These are phyloP conservation scores for Pseudonitzschia multiseries DNA, from an alignment of 108 stramenopile genomes.

Conservation along the genomic window DNA sequence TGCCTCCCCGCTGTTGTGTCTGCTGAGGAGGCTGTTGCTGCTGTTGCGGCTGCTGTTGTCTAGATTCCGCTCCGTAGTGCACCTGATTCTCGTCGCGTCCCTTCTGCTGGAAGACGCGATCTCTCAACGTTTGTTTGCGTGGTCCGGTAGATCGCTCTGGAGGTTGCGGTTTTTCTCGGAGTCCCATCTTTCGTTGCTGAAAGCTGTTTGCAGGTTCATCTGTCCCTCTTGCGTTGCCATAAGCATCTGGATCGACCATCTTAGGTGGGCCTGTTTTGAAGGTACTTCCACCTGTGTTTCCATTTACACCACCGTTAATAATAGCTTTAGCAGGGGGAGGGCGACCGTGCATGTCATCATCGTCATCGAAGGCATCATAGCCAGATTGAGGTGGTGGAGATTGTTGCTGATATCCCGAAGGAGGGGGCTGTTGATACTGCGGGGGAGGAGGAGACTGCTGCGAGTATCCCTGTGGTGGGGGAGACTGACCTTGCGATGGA, in stretches of 20 bases:
- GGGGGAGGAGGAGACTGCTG: slow-evolving; percentile 1
- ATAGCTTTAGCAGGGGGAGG: slow-evolving; percentile 5
- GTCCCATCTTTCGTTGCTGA: slow-evolving; percentile 7
- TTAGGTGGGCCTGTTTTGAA: slow-evolving; percentile 13
- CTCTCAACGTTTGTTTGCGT: slow-evolving; percentile 8
- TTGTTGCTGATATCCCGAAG: slow-evolving; percentile 2
- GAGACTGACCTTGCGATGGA: not conserved
- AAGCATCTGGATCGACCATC: slow-evolving; percentile 6
- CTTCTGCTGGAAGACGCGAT: slow-evolving; percentile 15
- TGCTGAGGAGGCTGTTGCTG: not conserved
- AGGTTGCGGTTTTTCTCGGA: slow-evolving; percentile 14
- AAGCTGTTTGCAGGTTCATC: not conserved
- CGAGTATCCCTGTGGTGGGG: slow-evolving; percentile 1
- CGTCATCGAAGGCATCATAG: not conserved
- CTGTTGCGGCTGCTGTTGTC: not conserved
- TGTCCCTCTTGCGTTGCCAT: not conserved
- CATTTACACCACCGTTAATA: slow-evolving; percentile 1
- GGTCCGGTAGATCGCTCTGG: slow-evolving; percentile 10
- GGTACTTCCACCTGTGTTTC: not conserved
- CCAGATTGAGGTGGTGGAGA: not conserved
- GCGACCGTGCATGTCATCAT: not conserved
- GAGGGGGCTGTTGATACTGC: slow-evolving; percentile 10
- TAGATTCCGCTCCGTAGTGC: not conserved
- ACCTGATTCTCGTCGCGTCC: slow-evolving; percentile 17
- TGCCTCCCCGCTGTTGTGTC: slow-evolving; percentile 4